Base-by-base conservation (phyloP, 257 asterid species). In the Linderniella brevidens region DNA sequence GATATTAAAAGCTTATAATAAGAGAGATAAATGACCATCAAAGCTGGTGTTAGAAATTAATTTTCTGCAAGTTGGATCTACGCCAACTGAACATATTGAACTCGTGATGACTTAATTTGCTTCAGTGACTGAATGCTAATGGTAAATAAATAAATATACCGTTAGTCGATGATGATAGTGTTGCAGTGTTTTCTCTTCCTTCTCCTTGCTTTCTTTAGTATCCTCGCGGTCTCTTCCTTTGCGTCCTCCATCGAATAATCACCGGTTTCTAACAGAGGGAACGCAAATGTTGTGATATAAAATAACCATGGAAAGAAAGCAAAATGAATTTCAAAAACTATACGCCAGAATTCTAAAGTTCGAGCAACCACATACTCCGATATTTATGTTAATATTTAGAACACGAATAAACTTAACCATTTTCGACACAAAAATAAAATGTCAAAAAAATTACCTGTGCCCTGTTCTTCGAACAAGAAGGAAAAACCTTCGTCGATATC, bases 201-300 rank as follows among this genome's bases (percentile, higher is more conserved):
- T 63, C 76, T 73, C 74, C 92, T 72, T 54, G 95, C 94, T 67
- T 79, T 88, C 72, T 82, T 72, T 48, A 84, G 75, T 60, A 84
- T 78, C 19, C 80, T 67, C 37, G 79, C 82, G 47, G 76, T 74
- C 62, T 74, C 86, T 55, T 70, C 66, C 67, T 62, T 50, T 25
- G 61, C 84, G 59, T 73, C 76, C 71, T 72, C 82, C 53, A 53
- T 42, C 20, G 74, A 61, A 54, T 42, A 57, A 17, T 50, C 63
- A 39, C 64, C 77, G 47, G 53, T 37, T 36, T 59, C 77, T 62
- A 52, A 19, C 40, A 55, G 52, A 57, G 37, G 56, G 54, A 54
- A 58, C n/a, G n/a, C n/a, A n/a, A n/a, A n/a, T n/a, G n/a, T n/a
- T n/a, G n/a, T n/a, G n/a, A n/a, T n/a, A n/a, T n/a, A n/a, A n/a